Evolutionary conservation across 331 rosid genomes (phyloP).

Genomic region (Quercus lobata): DNA sequence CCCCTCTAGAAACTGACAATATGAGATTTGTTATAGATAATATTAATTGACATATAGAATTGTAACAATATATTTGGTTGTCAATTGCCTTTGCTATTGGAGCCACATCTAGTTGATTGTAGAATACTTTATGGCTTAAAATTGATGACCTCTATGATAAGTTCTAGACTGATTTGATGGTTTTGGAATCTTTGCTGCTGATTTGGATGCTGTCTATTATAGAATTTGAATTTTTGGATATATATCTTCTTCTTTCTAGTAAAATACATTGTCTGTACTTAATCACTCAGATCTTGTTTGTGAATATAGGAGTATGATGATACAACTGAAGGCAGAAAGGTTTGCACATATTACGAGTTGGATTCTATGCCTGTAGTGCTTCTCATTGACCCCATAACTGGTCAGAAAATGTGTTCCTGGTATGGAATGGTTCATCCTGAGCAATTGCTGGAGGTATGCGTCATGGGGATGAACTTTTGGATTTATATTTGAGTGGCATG

Average conservation of each 20-base stretch:
- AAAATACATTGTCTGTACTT: background rate
- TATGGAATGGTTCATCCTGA: conserved; percentile 94
- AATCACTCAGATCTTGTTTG: background rate
- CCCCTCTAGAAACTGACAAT: no score
- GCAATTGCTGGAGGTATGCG: conserved; percentile 73
- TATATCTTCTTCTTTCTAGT: background rate
- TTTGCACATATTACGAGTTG: conserved; percentile 84
- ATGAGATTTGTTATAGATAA: background rate
- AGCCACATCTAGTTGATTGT: background rate
- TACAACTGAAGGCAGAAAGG: conserved; percentile 95
- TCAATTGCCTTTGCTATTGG: no score
- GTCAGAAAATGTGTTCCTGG: conserved; percentile 93
- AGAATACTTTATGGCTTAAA: background rate
- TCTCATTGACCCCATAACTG: conserved; percentile 92
- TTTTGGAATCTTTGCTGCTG: conserved; percentile 1
- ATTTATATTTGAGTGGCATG: background rate
- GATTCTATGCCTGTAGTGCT: conserved; percentile 87
- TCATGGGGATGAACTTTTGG: background rate
- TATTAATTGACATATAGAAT: background rate
- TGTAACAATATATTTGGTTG: no score
- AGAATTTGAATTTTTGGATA: background rate
- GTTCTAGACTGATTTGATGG: background rate
- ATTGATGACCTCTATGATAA: background rate
- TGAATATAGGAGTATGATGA: conserved; percentile 79
- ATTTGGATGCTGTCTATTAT: background rate